A percentile compares a stretch with the other conserved stretches of the same genome.
Conservation (phyloP, 805 yeast species). For the Teunomyces lycoperdinae region DNA sequence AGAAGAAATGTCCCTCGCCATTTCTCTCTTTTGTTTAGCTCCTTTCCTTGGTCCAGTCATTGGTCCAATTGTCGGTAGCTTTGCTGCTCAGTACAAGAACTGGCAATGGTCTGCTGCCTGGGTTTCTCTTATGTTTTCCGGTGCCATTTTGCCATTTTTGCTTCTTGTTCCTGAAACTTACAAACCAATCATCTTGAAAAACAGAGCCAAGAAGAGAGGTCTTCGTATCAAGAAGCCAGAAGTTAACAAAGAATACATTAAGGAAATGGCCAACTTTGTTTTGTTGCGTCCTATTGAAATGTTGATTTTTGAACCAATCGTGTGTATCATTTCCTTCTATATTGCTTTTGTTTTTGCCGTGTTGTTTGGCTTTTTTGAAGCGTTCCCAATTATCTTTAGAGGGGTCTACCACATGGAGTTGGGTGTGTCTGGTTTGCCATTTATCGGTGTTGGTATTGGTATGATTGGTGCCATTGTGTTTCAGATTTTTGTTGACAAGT, state of each 20-base stretch:
- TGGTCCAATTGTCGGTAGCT: constrained; percentile 75
- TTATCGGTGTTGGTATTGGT: constrained; percentile 71
- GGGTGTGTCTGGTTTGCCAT: constrained; percentile 68
- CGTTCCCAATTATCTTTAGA: constrained; percentile 70
- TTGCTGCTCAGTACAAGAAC: constrained; percentile 60
- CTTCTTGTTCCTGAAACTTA: constrained; percentile 69
- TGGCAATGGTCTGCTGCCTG: constrained; percentile 69
- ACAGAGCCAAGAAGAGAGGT: constrained; percentile 61
- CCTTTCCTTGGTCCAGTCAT: constrained; percentile 80
- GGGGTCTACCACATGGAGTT: constrained; percentile 57
- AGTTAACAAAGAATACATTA: constrained; percentile 34
- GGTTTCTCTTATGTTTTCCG: constrained; percentile 69
- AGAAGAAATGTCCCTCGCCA: constrained; percentile 65
- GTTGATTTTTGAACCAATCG: constrained; percentile 74
- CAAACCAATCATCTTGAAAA: constrained; percentile 59
- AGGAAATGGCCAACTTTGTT: constrained; percentile 47
- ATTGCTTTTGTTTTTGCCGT: constrained; percentile 77
- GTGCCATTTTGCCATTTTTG: constrained; percentile 51
- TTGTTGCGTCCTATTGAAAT: constrained; percentile 63
- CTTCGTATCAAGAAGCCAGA: constrained; percentile 39
- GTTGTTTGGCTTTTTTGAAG: constrained; percentile 76
- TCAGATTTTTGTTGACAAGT: constrained; percentile 50
- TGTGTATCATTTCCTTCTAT: constrained; percentile 62
- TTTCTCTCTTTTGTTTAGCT: constrained; percentile 74
- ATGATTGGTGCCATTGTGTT: constrained; percentile 52